Base-by-base conservation (phyloP, 2,329 filamentous ascomycete genomes). In the Diplodia intermedia region DNA sequence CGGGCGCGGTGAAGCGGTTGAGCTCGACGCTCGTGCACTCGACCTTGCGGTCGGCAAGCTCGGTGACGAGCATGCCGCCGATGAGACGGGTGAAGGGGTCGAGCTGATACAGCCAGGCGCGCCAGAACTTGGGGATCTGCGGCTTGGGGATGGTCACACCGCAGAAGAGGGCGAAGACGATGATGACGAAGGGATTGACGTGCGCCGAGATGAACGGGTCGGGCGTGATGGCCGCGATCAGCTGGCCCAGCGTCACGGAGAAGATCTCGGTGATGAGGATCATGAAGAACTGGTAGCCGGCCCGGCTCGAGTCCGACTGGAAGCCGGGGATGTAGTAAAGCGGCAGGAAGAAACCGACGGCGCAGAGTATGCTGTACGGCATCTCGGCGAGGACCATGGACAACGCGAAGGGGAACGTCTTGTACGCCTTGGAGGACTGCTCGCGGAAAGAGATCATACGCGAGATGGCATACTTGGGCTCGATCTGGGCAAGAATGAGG, bases 231-330 rank as follows among this genome's bases (percentile, higher is more conserved):
- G 93, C 89, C 0, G 91, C 89, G 4, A 97, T 85, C 68, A 87
- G 87, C 76, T 81, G 93, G 3, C 86, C 93, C 1, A 97, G 82
- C 0, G 91, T 93, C 49, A 96, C 90, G 9, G 91, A 89, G 81
- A 97, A 97, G 60, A 96, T 78, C 77, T 97, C 93, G 0, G 91
- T 94, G 73, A 94, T 85, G 66, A 97, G 84, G 4, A 96, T 81
- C 81, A 96, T 92, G 76, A 97, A 83, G 85, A 96, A 96, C 76
- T 94, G 91, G 79, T 94, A 95, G 0, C 93, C 93, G 0, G 93
- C 91, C 4, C 91, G 87, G 1, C 83, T 85, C 0, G 88, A 79
- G 0, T 85, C 85, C 3, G 78, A 74, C 72, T 90, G 86, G 76
- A 97, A 88, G 0, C 91, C 91, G 0, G 92, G 91, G 76, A 95